A percentile compares a stretch with the other conserved stretches of the same genome.
Conservation (phyloP, 169 alveolate genomes). For the Eimeria necatrix region DNA sequence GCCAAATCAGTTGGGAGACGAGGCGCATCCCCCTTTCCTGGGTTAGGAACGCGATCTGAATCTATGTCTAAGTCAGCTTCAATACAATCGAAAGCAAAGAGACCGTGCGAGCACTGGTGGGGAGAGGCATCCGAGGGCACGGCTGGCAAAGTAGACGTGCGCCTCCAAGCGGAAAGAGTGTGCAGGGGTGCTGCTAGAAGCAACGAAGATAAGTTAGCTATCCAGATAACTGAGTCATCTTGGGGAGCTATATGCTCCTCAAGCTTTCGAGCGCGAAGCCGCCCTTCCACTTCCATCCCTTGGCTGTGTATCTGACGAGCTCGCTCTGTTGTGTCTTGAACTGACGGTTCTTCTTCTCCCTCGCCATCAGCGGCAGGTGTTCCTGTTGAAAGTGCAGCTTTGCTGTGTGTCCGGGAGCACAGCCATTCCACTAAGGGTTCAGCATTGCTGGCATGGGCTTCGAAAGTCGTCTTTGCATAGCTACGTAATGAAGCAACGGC, state of each 20-base stretch:
- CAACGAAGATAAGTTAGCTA: background rate
- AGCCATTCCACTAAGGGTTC: constrained; percentile 64
- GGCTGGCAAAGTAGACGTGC: background rate
- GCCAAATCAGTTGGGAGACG: too few species aligned
- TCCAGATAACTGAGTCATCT: background rate
- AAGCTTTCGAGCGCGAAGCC: background rate
- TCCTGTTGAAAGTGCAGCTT: background rate
- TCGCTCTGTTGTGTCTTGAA: background rate
- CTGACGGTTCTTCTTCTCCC: background rate
- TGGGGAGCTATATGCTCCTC: background rate
- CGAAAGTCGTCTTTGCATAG: background rate
- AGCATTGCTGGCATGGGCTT: background rate
- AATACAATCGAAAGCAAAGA: constrained; percentile 25
- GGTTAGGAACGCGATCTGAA: background rate
- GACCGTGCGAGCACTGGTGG: background rate
- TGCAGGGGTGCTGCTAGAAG: constrained; percentile 31
- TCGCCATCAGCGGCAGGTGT: background rate
- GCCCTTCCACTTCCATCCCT: background rate
- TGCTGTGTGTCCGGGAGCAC: background rate
- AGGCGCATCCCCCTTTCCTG: background rate
- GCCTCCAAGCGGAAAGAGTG: background rate
- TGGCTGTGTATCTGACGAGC: background rate
- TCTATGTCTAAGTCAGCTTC: background rate
- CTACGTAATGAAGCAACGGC: constrained; percentile 45
- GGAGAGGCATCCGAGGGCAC: background rate